phyloP scores from a whole-genome alignment of 331 rosid species.

The Prunus yedoensis region DNA sequence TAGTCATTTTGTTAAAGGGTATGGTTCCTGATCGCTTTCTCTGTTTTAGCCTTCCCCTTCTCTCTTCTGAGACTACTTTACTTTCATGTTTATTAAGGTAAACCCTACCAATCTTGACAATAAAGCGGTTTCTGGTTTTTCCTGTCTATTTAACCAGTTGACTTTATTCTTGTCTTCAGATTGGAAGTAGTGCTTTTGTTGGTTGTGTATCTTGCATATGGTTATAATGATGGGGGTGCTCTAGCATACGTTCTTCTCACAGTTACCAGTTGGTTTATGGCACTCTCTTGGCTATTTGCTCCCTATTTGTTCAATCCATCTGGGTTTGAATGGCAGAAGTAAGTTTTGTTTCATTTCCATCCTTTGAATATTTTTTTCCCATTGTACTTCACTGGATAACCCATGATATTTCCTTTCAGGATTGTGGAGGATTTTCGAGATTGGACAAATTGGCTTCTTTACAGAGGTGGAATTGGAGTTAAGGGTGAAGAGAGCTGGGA shows the following conservation, averaged over 20 bases:
- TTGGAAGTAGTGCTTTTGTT: slow-evolving; percentile 88
- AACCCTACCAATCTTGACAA: neutral
- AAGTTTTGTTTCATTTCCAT: slow-evolving; percentile 31
- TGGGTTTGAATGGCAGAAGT: slow-evolving; percentile 99
- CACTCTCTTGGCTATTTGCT: slow-evolving; percentile 96
- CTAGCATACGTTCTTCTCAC: slow-evolving; percentile 72
- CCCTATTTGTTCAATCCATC: slow-evolving; percentile 95
- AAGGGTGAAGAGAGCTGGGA: slow-evolving; percentile 99
- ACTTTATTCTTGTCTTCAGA: slow-evolving; percentile 46
- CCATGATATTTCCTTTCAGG: slow-evolving; percentile 47
- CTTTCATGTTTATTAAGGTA: neutral
- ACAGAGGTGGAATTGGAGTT: slow-evolving; percentile 96
- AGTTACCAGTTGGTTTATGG: slow-evolving; percentile 97
- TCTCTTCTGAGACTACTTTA: neutral
- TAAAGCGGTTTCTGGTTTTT: slow-evolving; percentile 1
- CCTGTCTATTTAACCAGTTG: neutral
- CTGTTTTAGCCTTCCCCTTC: neutral
- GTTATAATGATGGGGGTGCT: slow-evolving; percentile 63
- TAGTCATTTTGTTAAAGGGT: slow-evolving; percentile 98
- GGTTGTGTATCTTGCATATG: slow-evolving; percentile 83
- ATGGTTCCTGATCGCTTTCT: slow-evolving; percentile 27
- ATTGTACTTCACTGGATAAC: slow-evolving; percentile 14
- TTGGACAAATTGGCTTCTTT: slow-evolving; percentile 98
- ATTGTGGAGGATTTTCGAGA: slow-evolving; percentile 87
- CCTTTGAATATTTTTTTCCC: neutral